A percentile compares a stretch with the other conserved stretches of the same genome.
Conservation (phyloP, 2,329 filamentous ascomycete genomes). For the Botrytis aclada region DNA sequence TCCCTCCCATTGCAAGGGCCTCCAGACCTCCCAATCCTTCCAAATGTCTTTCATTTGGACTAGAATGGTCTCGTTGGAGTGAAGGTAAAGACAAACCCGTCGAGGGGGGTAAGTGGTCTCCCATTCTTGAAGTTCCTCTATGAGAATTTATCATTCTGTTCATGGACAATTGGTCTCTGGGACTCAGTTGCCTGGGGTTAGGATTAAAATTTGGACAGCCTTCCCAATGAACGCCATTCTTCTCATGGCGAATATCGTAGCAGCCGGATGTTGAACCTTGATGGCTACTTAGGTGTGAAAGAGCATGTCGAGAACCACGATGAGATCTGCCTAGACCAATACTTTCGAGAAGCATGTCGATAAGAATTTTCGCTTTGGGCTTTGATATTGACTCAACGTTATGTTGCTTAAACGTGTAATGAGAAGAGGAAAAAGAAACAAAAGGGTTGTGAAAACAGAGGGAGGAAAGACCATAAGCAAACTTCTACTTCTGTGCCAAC, state of each 20-base stretch:
- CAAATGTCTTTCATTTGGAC: not conserved
- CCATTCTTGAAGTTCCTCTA: not conserved
- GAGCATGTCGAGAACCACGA: slow-evolving; percentile 13
- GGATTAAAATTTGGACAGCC: slow-evolving; percentile 13
- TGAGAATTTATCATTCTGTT: not conserved
- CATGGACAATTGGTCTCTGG: slow-evolving; percentile 5
- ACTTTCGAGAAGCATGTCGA: slow-evolving; percentile 8
- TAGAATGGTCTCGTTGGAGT: not conserved
- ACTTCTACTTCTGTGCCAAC: not conserved
- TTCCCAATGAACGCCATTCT: slow-evolving; percentile 17
- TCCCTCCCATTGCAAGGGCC: not conserved
- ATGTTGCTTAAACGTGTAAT: not conserved
- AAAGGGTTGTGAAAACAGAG: not conserved
- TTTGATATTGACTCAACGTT: not conserved
- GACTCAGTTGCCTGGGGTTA: not conserved
- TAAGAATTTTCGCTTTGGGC: not conserved
- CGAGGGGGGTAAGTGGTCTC: not conserved
- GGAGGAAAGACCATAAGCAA: not conserved
- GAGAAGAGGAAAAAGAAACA: not conserved
- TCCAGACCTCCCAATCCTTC: slow-evolving; percentile 1
- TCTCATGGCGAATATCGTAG: slow-evolving; percentile 12
- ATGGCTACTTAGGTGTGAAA: not conserved
- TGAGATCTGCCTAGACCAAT: slow-evolving; percentile 1
- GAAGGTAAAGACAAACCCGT: not conserved
- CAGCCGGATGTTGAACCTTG: slow-evolving; percentile 7